These are phyloP conservation scores for Alternaria sp. DNA, from an alignment of 2,329 filamentous ascomycete species.

Conservation along the genomic window DNA sequence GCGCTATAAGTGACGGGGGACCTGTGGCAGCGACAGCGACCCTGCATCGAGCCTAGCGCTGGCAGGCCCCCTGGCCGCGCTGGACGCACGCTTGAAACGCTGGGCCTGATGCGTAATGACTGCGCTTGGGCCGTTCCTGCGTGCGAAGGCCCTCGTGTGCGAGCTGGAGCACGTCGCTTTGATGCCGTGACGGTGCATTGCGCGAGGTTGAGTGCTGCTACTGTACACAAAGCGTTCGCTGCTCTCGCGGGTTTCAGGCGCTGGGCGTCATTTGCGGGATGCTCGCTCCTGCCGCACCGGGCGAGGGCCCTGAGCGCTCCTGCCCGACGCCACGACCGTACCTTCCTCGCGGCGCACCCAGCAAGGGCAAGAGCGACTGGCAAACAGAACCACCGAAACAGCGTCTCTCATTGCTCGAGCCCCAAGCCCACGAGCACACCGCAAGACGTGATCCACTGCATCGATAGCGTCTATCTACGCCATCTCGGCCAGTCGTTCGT, in stretches of 20 bases:
- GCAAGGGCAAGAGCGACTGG: conserved; percentile 13
- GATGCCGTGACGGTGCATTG: neutral
- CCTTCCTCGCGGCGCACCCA: neutral
- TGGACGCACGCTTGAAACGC: conserved; percentile 30
- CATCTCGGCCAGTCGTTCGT: conserved; percentile 29
- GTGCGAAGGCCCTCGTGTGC: conserved; percentile 4
- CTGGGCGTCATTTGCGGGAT: neutral
- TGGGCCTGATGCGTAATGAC: conserved; percentile 29
- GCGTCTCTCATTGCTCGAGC: conserved; percentile 34
- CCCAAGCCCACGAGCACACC: conserved; percentile 26
- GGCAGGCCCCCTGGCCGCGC: conserved; percentile 6
- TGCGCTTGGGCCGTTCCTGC: conserved; percentile 23
- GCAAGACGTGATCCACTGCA: conserved; percentile 28
- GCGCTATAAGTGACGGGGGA: conserved; percentile 24
- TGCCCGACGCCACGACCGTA: neutral
- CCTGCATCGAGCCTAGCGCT: conserved; percentile 19
- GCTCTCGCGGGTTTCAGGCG: neutral
- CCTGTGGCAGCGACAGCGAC: conserved; percentile 19
- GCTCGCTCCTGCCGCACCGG: conserved; percentile 7
- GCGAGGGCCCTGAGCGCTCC: conserved; percentile 5
- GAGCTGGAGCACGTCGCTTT: neutral
- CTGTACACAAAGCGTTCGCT: conserved; percentile 12
- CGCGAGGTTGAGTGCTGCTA: neutral
- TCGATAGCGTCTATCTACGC: conserved; percentile 32
- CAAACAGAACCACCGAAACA: conserved; percentile 14